Evolutionary conservation across 306 rosid species (phyloP).

Genomic region (Begonia fuchsioides): DNA sequence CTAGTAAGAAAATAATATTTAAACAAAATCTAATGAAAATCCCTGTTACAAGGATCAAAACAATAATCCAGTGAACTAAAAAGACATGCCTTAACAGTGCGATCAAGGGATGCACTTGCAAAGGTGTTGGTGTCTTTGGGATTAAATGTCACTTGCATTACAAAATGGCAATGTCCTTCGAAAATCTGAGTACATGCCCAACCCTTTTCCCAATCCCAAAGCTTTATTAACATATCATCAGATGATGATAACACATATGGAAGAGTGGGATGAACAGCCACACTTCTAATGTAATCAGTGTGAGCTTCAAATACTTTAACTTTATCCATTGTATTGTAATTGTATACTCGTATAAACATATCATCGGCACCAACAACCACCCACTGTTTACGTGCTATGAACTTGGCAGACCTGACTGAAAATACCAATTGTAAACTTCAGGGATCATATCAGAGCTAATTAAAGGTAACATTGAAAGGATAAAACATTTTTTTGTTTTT

Average conservation of each 20-base stretch:
- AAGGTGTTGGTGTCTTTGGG: conserved; percentile 98
- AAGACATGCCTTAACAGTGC: conserved; percentile 68
- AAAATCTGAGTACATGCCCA: conserved; percentile 96
- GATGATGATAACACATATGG: conserved; percentile 92
- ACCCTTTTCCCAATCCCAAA: conserved; percentile 99
- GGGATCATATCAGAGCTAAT: background rate
- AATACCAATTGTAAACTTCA: conserved; percentile 8
- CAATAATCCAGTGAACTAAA: conserved; percentile 5
- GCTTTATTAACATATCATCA: conserved; percentile 98
- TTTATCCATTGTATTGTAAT: conserved; percentile 97
- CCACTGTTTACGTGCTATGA: conserved; percentile 93
- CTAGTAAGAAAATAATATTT: background rate
- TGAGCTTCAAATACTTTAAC: conserved; percentile 89
- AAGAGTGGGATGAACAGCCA: conserved; percentile 95
- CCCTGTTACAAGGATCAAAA: background rate
- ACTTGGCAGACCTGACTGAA: conserved; percentile 98
- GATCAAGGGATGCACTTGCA: conserved; percentile 99
- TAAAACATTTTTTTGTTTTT: no score
- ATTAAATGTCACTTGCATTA: conserved; percentile 98
- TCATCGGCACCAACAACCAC: conserved; percentile 99
- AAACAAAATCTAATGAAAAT: background rate
- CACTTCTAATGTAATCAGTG: conserved; percentile 94
- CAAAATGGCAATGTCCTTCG: conserved; percentile 97
- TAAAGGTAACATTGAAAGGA: no score
- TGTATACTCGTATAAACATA: conserved; percentile 80